Base-by-base conservation (phyloP, 768 basidiomycete genomes). In the Tricholoma terreum region DNA sequence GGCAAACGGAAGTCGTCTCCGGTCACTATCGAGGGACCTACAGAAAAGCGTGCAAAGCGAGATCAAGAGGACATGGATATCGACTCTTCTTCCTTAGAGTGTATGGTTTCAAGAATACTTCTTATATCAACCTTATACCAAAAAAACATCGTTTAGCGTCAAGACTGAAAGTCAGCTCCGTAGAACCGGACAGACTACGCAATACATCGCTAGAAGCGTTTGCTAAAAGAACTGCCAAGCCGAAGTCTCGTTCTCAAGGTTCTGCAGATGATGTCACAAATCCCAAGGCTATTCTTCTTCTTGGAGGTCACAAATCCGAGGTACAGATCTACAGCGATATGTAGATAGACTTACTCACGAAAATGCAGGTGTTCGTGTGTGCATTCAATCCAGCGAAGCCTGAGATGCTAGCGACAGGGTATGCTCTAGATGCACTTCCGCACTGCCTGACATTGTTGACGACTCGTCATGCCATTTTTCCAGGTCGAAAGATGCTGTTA, bases 401-500 rank as follows among this genome's bases (percentile, higher is more conserved):
- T 30, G 76, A 80, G 36, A 64, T 84, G n/a, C 71, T 93, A 15
- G 88, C 88, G 19, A 84, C 90, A 27, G 91, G 91, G 90, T 90
- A 69, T 58, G 83, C 63, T 38, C 50, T 50, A 34, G 24, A 27
- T 56, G 9, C n/a, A 50, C 57, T 11, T 49, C 34, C 10, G n/a
- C 3, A 31, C n/a, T 48, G 17, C 49, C 55, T 45, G 34, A 34
- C 51, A 45, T 50, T 52, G 10, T 34, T 22, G 54, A 55, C 54
- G 45, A 58, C 55, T 50, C 55, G 61, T 52, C 58, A 52, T 38
- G 51, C 38, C 19, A 27, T 27, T 51, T 56, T 31, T 57, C 2
- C 56, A 89, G 90, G 55, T 90, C 91, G 38, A 90, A 87, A 69
- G 89, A 93, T 69, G 85, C 86, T 42, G 75, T 84, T 17, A 81